Evolutionary conservation across 306 rosid genomes (phyloP).

Genomic region (Neltuma alba): DNA sequence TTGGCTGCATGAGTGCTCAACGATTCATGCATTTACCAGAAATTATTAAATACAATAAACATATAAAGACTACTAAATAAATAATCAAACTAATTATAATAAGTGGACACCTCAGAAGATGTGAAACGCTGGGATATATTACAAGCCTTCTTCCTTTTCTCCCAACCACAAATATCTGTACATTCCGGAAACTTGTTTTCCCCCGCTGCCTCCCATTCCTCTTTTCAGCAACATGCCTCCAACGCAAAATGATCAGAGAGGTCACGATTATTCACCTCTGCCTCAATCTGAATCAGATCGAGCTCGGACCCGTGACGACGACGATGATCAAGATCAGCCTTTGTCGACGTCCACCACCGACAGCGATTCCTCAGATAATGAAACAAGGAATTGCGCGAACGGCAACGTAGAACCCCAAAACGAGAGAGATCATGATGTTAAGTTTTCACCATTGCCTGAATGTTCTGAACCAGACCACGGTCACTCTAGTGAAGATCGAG

Average conservation of each 20-base stretch:
- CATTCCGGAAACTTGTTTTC: background rate
- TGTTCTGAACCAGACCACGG: conserved; percentile 14
- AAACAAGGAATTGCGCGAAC: background rate
- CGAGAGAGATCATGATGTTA: conserved; percentile 19
- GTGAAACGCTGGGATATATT: background rate
- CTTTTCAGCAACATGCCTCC: conserved; percentile 33
- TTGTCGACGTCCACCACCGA: background rate
- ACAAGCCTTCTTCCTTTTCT: background rate
- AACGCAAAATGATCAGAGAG: conserved; percentile 30
- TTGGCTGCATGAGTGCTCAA: background rate
- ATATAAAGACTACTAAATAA: background rate
- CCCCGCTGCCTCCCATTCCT: background rate
- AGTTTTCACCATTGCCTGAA: conserved; percentile 36
- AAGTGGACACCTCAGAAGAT: background rate
- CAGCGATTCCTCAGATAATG: background rate
- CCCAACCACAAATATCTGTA: background rate
- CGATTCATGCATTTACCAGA: background rate
- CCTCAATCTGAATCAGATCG: conserved; percentile 39
- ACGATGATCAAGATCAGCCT: background rate
- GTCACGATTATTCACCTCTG: conserved; percentile 21
- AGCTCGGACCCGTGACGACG: background rate
- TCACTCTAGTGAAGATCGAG: background rate
- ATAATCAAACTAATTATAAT: background rate
- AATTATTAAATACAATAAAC: background rate
- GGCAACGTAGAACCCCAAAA: conserved; percentile 26